Percentiles rank a stretch among this genome's conserved stretches.
phyloP scores from a whole-genome alignment of 192 early-diverging fungal genomes.

The Dissophora ornata region DNA sequence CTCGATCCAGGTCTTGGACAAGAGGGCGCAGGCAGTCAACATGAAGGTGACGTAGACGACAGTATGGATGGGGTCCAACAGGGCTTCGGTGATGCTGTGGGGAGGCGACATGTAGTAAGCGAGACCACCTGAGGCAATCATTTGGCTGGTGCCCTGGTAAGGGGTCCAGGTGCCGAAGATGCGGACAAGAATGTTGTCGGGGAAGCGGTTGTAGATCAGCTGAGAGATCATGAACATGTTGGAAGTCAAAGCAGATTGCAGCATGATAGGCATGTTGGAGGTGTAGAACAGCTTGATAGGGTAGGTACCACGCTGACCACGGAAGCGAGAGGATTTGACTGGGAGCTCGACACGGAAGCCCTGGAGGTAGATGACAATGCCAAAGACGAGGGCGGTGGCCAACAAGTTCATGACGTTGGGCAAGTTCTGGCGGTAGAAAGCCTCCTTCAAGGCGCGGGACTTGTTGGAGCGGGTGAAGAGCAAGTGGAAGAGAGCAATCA shows the following conservation, averaged over 20 bases:
- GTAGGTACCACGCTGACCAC: slow-evolving; percentile 98
- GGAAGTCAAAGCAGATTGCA: slow-evolving; percentile 96
- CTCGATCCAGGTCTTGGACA: slow-evolving; percentile 99
- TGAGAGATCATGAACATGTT: slow-evolving; percentile 99
- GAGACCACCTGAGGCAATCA: slow-evolving; percentile 91
- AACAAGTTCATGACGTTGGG: slow-evolving; percentile 93
- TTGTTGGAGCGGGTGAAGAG: slow-evolving; percentile 96
- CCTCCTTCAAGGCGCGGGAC: slow-evolving; percentile 96
- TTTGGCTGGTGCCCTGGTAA: slow-evolving; percentile 94
- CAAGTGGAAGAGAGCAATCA: slow-evolving; percentile 95
- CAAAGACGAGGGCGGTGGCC: slow-evolving; percentile 89
- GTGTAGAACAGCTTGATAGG: slow-evolving; percentile 99
- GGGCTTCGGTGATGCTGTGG: slow-evolving; percentile 81
- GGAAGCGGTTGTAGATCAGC: slow-evolving; percentile 97
- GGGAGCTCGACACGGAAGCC: slow-evolving; percentile 99
- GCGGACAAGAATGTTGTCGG: slow-evolving; percentile 92
- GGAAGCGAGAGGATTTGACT: slow-evolving; percentile 93
- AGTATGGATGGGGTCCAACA: slow-evolving; percentile 96
- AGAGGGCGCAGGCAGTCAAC: slow-evolving; percentile 93
- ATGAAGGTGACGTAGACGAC: slow-evolving; percentile 93
- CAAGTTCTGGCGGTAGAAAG: slow-evolving; percentile 90
- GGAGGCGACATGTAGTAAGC: slow-evolving; percentile 99
- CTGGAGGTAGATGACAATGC: slow-evolving; percentile 95
- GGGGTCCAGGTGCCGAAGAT: slow-evolving; percentile 97
- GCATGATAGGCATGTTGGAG: slow-evolving; percentile 99